A percentile compares a stretch with the other conserved stretches of the same genome.
Conservation (phyloP, 2,329 filamentous ascomycete species). For the Botryotinia narcissicola region DNA sequence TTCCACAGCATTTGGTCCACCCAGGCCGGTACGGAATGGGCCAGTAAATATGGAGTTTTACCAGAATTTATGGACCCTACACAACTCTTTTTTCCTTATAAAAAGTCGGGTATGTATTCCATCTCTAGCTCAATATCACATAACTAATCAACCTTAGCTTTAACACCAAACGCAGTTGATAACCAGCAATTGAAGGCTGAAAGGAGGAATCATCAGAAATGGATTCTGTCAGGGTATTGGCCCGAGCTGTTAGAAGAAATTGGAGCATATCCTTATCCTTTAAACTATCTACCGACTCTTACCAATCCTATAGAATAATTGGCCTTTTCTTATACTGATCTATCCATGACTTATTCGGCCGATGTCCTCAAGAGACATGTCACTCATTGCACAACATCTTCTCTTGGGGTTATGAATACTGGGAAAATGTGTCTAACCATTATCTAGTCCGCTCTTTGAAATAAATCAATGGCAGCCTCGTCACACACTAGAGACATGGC, state of each 20-base stretch:
- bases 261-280: not conserved
- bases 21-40: not conserved
- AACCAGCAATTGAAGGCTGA: not conserved
- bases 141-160: not conserved
- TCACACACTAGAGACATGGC: not conserved
- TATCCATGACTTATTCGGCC: not conserved
- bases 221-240: slow-evolving; percentile 12
- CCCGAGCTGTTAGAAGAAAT: slow-evolving; percentile 3
- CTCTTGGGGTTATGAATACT: not conserved
- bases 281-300: not conserved
- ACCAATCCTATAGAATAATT: not conserved
- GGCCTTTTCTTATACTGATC: not conserved
- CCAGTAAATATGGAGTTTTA: slow-evolving; percentile 3
- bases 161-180: not conserved
- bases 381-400: no score
- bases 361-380: not conserved
- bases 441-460: not conserved
- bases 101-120: not conserved
- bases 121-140: not conserved
- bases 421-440: not conserved
- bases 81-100: not conserved
- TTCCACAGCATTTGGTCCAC: slow-evolving; percentile 13
- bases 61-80: not conserved
- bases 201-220: slow-evolving; percentile 7
- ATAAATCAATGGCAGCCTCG: not conserved